Conservation (phyloP, 1,284 basidiomycete genomes). For the Boletus smithii region DNA sequence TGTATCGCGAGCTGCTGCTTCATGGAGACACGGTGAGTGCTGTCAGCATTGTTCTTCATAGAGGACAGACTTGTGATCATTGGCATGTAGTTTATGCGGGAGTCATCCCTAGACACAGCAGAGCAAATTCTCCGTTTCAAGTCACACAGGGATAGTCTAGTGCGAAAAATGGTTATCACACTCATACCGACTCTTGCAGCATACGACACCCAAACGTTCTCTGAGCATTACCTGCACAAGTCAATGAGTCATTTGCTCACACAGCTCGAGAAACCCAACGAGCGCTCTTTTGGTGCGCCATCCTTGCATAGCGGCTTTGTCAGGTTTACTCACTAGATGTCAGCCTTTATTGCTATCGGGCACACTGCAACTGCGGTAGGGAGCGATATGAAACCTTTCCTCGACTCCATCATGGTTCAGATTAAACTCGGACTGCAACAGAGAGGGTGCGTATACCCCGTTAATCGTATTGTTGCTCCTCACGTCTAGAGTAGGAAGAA, state of each 20-base stretch:
- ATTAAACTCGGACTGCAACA: conserved; percentile 87
- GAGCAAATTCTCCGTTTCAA: conserved; percentile 90
- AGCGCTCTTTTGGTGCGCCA: conserved; percentile 77
- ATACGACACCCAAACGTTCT: conserved; percentile 90
- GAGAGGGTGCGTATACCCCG: conserved; percentile 60
- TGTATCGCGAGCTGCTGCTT: conserved; percentile 87
- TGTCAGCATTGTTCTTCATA: background rate
- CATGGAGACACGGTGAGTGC: conserved; percentile 86
- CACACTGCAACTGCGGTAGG: conserved; percentile 91
- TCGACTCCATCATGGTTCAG: conserved; percentile 88
- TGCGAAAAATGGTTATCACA: conserved; percentile 91
- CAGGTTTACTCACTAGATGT: conserved; percentile 9
- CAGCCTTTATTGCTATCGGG: conserved; percentile 95
- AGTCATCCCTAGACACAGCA: conserved; percentile 85
- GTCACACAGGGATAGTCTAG: conserved; percentile 81
- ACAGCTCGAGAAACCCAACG: conserved; percentile 86
- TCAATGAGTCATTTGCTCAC: conserved; percentile 88
- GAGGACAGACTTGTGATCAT: conserved; percentile 6
- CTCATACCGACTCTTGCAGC: conserved; percentile 92
- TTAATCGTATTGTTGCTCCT: conserved; percentile 7
- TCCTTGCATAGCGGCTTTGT: background rate
- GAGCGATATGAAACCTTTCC: conserved; percentile 93
- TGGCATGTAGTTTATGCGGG: conserved; percentile 79
- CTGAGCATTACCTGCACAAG: conserved; percentile 84
- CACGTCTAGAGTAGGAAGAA: conserved; percentile 65